Percentiles rank a stretch among this genome's conserved stretches.
phyloP scores from a whole-genome alignment of 345 rosid genomes.

The Brassica incana region DNA sequence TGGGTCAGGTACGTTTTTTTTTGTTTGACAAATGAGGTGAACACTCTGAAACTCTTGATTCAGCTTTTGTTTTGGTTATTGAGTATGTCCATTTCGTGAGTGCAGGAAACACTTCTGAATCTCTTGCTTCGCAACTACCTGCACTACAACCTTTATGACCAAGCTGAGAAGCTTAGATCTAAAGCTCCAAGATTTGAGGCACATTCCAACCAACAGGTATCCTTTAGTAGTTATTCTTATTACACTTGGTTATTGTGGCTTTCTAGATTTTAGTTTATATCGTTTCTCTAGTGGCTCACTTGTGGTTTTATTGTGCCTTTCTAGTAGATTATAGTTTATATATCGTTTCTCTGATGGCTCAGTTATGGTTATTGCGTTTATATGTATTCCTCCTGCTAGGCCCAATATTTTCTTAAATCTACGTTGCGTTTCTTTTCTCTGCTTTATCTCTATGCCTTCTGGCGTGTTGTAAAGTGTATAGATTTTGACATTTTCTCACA shows the following conservation, averaged over 20 bases:
- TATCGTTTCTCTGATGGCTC: not conserved
- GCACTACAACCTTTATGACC: slow-evolving; percentile 83
- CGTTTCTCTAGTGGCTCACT: not conserved
- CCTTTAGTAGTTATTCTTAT: not conserved
- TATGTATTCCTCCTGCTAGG: not conserved
- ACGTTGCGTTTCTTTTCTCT: not conserved
- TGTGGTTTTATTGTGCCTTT: not conserved
- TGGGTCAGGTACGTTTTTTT: slow-evolving; percentile 65
- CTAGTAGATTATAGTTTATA: not conserved
- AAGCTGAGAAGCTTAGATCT: slow-evolving; percentile 86
- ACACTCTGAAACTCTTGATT: not conserved
- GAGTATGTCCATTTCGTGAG: not conserved
- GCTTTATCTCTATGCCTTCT: not conserved
- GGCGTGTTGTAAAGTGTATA: not conserved
- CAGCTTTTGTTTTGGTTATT: slow-evolving; percentile 3
- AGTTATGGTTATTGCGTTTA: not conserved
- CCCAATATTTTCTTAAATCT: not conserved
- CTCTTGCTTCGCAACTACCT: slow-evolving; percentile 80
- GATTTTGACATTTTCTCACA: not conserved
- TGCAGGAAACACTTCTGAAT: slow-evolving; percentile 91
- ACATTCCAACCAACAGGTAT: slow-evolving; percentile 89
- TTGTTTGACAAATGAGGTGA: not conserved
- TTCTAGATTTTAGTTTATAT: not conserved
- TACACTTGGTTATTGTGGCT: not conserved
- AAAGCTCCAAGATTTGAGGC: slow-evolving; percentile 93